Conservation (phyloP, 306 rosid genomes). For the Begonia fuchsioides region DNA sequence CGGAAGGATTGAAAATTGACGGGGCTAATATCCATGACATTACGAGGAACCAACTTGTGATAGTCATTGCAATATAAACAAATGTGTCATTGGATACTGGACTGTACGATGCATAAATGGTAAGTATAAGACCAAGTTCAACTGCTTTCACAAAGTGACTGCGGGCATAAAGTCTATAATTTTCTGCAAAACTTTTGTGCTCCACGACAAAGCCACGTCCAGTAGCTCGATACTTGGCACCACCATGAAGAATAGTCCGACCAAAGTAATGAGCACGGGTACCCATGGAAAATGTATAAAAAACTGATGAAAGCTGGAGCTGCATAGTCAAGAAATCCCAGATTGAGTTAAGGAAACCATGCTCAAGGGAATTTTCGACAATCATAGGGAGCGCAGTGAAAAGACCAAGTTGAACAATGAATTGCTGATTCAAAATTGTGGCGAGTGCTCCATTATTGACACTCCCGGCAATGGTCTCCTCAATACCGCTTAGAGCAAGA, state of each 20-base stretch:
- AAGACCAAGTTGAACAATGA: conserved; percentile 65
- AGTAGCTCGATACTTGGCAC: conserved; percentile 81
- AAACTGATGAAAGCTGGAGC: conserved; percentile 82
- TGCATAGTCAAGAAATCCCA: conserved; percentile 89
- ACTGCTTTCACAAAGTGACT: conserved; percentile 91
- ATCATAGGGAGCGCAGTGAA: conserved; percentile 89
- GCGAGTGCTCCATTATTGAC: conserved; percentile 43
- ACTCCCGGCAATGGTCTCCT: conserved; percentile 28
- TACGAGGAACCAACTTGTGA: conserved; percentile 79
- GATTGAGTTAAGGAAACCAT: conserved; percentile 64
- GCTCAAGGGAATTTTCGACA: conserved; percentile 75
- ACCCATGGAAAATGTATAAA: conserved; percentile 79
- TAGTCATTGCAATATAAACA: conserved; percentile 64
- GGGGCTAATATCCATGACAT: conserved; percentile 76
- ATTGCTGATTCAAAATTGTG: conserved; percentile 60
- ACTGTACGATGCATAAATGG: conserved; percentile 54
- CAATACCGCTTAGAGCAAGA: conserved; percentile 78
- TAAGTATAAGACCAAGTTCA: conserved; percentile 66
- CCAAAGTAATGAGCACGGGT: conserved; percentile 78
- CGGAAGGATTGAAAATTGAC: conserved; percentile 71
- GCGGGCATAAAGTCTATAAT: conserved; percentile 75
- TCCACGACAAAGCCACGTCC: conserved; percentile 92
- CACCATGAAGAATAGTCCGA: conserved; percentile 77
- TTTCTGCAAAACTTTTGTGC: conserved; percentile 80
- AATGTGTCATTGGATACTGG: conserved; percentile 43